phyloP scores from a whole-genome alignment of 164 flowering plant species.

The Pachysandra terminalis region DNA sequence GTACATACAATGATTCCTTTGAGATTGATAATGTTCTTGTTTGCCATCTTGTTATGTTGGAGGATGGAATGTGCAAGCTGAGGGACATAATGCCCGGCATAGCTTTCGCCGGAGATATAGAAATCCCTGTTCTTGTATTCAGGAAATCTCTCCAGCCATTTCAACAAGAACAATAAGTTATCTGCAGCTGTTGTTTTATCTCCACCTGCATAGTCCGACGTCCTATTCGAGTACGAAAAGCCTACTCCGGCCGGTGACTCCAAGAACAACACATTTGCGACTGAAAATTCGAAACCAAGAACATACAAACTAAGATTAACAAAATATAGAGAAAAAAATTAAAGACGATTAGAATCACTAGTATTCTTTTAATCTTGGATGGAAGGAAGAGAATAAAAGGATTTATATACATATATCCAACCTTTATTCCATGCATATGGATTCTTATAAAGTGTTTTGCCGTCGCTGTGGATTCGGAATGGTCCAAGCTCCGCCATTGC shows the following conservation, averaged over 20 bases:
- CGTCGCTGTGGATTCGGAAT: slow-evolving; percentile 68
- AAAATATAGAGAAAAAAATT: not conserved
- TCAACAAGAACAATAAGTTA: slow-evolving; percentile 48
- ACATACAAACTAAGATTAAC: not conserved
- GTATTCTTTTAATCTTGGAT: no score
- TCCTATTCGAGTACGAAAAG: slow-evolving; percentile 61
- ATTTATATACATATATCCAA: slow-evolving; percentile 12
- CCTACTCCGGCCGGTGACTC: slow-evolving; percentile 80
- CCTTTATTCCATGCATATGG: slow-evolving; percentile 69
- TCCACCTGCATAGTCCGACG: slow-evolving; percentile 46
- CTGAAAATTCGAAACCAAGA: slow-evolving; percentile 22
- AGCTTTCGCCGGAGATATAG: slow-evolving; percentile 72
- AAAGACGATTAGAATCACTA: no score
- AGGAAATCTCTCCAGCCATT: slow-evolving; percentile 76
- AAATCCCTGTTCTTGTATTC: slow-evolving; percentile 65
- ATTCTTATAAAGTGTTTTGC: slow-evolving; percentile 53
- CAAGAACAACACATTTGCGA: slow-evolving; percentile 71
- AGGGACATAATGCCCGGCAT: slow-evolving; percentile 71
- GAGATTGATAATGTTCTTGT: slow-evolving; percentile 42
- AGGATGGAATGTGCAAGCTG: slow-evolving; percentile 66
- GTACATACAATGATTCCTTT: slow-evolving; percentile 52
- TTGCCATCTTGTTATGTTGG: slow-evolving; percentile 35
- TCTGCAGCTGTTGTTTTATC: slow-evolving; percentile 52
- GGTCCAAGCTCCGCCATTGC: slow-evolving; percentile 83
- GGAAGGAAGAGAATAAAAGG: no score